These are phyloP conservation scores for Skeletonema marinoi DNA, from an alignment of 108 stramenopile genomes.

Conservation along the genomic window DNA sequence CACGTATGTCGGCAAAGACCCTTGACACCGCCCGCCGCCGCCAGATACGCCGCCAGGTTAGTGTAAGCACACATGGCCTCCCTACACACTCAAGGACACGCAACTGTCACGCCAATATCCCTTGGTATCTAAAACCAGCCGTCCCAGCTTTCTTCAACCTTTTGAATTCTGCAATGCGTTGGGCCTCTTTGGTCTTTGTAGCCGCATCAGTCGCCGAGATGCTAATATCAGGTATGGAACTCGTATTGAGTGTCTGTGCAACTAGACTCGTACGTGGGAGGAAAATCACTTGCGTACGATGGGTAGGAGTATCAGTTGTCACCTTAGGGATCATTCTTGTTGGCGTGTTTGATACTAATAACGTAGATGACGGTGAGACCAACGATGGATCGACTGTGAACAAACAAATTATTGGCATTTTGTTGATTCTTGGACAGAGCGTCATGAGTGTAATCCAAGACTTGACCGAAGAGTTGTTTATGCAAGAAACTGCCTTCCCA, in stretches of 20 bases:
- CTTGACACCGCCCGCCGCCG: not conserved
- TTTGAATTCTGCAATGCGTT: not conserved
- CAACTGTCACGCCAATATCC: slow-evolving; percentile 30
- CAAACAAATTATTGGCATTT: slow-evolving; percentile 31
- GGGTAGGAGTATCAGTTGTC: slow-evolving; percentile 39
- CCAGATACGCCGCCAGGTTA: not conserved
- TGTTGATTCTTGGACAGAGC: slow-evolving; percentile 40
- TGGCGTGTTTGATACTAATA: slow-evolving; percentile 2
- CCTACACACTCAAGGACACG: not conserved
- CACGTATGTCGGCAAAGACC: not conserved
- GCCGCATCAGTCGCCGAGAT: slow-evolving; percentile 57
- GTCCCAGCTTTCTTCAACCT: slow-evolving; percentile 42
- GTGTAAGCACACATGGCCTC: not conserved
- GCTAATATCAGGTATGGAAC: slow-evolving; percentile 51
- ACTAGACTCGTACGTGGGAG: slow-evolving; percentile 34
- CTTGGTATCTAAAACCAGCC: slow-evolving; percentile 26
- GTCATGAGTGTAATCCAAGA: slow-evolving; percentile 50
- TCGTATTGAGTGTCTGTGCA: slow-evolving; percentile 42
- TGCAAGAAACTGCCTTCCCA: slow-evolving; percentile 55
- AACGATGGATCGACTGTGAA: slow-evolving; percentile 6
- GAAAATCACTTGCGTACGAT: slow-evolving; percentile 22
- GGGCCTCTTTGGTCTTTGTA: slow-evolving; percentile 50
- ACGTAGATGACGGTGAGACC: not conserved
- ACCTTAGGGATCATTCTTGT: slow-evolving; percentile 40
- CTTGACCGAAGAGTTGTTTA: slow-evolving; percentile 52